Base-by-base conservation (phyloP, 2,329 filamentous ascomycete species). In the Arachnopeziza araneosa region DNA sequence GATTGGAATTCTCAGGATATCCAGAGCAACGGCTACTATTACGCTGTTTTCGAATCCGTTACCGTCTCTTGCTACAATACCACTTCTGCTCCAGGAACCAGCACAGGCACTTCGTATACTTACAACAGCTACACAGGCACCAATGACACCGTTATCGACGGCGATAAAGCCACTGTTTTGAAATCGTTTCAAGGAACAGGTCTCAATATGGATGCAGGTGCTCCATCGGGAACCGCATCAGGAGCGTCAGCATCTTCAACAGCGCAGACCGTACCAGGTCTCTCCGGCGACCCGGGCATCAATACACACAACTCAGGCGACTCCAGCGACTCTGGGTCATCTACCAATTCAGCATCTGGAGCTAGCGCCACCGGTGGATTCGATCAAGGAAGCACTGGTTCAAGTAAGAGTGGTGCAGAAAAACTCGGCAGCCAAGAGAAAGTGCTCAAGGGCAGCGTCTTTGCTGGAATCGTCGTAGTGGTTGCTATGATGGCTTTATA, bases 11-110 rank as follows among this genome's bases (percentile, higher is more conserved):
- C 57, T n/a, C 78, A 80, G 22, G 90, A 96, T 75, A 93, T 98
- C 80, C 79, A 91, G 77, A 82, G 83, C 56, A 81, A 90, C 71
- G 90, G 91, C 32, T 98, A 97, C 80, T 96, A 95, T 80, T 97
- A 89, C 73, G 89, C 92, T 57, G 84, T 83, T 51, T 84, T 97
- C 69, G 80, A 85, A 58, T 85, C 92, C 58, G 84, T 99, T 61
- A 82, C 79, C n/a, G 86, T 98, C 44, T 78, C 92, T 67, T 99
- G 95, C 86, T 98, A 90, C 80, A 82, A 93, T 67, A 79, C 82
- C 36, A 73, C 76, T 58, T 75, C 66, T 21, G 70, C 72, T 0
- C 86, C 91, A 2, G 95, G 93, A 30, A 81, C 83, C 23, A 89
- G 86, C 75, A 84, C 80, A 58, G 83, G 84, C 65, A 82, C 79